These are phyloP conservation scores for Glycyrrhiza uralensis DNA, from an alignment of 306 rosid species.

Conservation along the genomic window DNA sequence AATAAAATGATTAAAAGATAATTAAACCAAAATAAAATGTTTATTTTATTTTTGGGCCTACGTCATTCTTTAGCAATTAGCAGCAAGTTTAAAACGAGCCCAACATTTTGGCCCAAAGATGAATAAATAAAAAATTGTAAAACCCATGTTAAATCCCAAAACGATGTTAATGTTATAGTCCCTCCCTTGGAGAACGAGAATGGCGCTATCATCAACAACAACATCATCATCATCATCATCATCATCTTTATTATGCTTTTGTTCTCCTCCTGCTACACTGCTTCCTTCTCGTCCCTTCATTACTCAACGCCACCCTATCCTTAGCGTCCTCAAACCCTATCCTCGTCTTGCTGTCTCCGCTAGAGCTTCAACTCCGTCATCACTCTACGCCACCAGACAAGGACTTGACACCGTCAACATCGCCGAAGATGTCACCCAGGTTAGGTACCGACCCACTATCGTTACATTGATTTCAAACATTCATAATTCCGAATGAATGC, in stretches of 20 bases:
- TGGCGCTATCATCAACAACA: constrained; percentile 46
- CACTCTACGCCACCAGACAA: constrained; percentile 35
- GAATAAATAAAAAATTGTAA: too few relatives aligned
- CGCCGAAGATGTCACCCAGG: constrained; percentile 91
- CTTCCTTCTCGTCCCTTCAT: constrained; percentile 30
- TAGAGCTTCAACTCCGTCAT: constrained; percentile 25
- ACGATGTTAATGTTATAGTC: too few relatives aligned
- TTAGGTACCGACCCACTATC: constrained; percentile 44
- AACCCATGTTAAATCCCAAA: constrained; percentile 32
- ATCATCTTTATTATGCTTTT: neutral
- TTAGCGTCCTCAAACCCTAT: constrained; percentile 12
- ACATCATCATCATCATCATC: too few relatives aligned
- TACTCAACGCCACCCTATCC: constrained; percentile 11
- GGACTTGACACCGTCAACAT: constrained; percentile 78
- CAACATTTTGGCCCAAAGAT: too few relatives aligned
- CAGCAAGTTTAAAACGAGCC: too few relatives aligned
- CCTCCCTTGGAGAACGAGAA: constrained; percentile 8
- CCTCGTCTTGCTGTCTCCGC: constrained; percentile 10
- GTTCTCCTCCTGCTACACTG: constrained; percentile 21
- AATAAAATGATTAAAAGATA: too few relatives aligned
- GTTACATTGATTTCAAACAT: neutral
- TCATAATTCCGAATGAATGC: neutral
- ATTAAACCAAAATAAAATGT: too few relatives aligned
- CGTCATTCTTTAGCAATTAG: too few relatives aligned
- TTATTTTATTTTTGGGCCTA: too few relatives aligned